Percentiles rank a stretch among this genome's conserved stretches.
phyloP scores from a whole-genome alignment of 177 flowering plant genomes.

The Vitis hybrid region DNA sequence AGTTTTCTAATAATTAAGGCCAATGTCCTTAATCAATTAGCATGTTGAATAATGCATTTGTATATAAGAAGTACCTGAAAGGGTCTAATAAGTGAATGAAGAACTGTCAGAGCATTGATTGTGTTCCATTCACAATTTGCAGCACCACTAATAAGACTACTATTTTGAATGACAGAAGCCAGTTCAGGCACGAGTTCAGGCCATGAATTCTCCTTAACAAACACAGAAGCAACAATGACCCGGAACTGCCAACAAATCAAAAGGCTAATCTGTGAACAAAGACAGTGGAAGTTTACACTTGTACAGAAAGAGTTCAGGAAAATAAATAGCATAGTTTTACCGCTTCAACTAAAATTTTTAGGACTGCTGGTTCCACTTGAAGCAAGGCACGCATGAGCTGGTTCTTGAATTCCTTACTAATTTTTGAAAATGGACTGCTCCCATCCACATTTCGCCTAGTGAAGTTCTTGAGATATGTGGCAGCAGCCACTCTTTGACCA shows the following conservation, averaged over 20 bases:
- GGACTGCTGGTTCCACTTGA: slow-evolving; percentile 50
- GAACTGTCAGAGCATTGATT: slow-evolving; percentile 61
- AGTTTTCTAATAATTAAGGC: too few relatives aligned
- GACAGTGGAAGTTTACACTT: background rate
- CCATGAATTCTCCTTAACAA: slow-evolving; percentile 74
- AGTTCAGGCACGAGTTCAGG: slow-evolving; percentile 77
- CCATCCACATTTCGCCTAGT: slow-evolving; percentile 35
- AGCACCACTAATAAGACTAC: slow-evolving; percentile 37
- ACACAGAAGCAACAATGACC: slow-evolving; percentile 43
- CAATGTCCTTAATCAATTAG: too few relatives aligned
- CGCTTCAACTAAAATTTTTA: slow-evolving; percentile 70
- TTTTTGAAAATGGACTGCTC: slow-evolving; percentile 17
- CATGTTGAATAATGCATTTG: too few relatives aligned
- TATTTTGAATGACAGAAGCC: slow-evolving; percentile 53
- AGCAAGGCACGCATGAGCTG: slow-evolving; percentile 57
- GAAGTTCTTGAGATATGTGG: slow-evolving; percentile 73
- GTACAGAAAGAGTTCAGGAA: background rate
- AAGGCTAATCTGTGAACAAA: background rate
- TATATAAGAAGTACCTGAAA: slow-evolving; percentile 55
- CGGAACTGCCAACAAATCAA: slow-evolving; percentile 47
- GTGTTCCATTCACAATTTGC: slow-evolving; percentile 51
- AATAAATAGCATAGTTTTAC: slow-evolving; percentile 24
- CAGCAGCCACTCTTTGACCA: slow-evolving; percentile 68
- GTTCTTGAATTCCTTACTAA: slow-evolving; percentile 53
- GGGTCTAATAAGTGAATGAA: slow-evolving; percentile 63